Conservation (phyloP, 176 grass and related monocot genomes). For the Cymbopogon citratus region DNA sequence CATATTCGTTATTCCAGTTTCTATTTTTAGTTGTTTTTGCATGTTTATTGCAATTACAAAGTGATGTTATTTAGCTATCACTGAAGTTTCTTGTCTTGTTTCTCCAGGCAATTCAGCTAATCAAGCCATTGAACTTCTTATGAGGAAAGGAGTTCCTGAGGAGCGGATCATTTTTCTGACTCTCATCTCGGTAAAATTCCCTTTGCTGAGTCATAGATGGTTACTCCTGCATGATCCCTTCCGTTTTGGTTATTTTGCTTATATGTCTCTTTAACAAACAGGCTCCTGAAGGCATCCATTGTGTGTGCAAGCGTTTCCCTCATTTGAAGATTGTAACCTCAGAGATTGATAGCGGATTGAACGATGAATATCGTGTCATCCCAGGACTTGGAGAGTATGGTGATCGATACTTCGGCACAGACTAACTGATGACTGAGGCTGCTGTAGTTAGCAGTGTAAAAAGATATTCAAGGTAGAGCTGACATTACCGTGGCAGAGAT, state of each 20-base stretch:
- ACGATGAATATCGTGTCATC: constrained; percentile 70
- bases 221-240: not conserved
- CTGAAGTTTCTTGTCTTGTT: not conserved
- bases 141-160: constrained; percentile 77
- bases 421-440: constrained; percentile 17
- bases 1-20: not conserved
- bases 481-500: constrained; percentile 27
- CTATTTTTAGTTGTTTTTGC: not conserved
- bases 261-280: constrained; percentile 29
- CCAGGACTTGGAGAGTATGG: constrained; percentile 93
- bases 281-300: constrained; percentile 78
- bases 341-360: constrained; percentile 77
- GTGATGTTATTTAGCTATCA: not conserved
- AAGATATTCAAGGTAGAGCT: constrained; percentile 13
- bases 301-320: constrained; percentile 85
- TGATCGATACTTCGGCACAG: constrained; percentile 85
- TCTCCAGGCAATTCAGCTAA: constrained; percentile 73
- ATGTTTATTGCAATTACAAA: not conserved
- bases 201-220: not conserved
- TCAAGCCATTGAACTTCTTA: constrained; percentile 80
- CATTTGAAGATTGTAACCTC: constrained; percentile 76
- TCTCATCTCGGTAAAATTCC: constrained; percentile 68
- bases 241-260: constrained; percentile 1
- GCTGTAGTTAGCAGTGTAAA: not conserved
- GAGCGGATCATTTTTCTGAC: constrained; percentile 81